Evolutionary conservation across 768 basidiomycete genomes (phyloP), one percentile per base, ranked within the genome.

Genomic region (Xerocomus brunneocitrinus): DNA sequence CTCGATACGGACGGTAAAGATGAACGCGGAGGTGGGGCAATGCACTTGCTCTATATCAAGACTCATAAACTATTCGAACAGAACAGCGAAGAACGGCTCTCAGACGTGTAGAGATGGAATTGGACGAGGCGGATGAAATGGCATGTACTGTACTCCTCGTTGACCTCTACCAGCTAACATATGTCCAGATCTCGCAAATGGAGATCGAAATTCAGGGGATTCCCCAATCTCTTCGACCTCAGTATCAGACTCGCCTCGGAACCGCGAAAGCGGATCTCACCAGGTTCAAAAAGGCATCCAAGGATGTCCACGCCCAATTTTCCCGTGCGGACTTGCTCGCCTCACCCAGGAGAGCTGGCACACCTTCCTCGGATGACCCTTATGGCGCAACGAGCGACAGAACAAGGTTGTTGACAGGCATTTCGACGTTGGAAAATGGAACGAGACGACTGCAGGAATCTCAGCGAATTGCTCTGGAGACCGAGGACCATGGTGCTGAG

Each of bases 91-190:
- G 90, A 70, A 78, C 89, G 0, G 76, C 86, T 4, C 71, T 98
- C 56, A 76, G 94, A 61, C 78, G 91, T 56, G 88, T 91, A 24
- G 91, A 95, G 67, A 91, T 94, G 82, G 95, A 98, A 67, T 75
- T 99, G 5, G 97, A 99, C 67, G 97, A 99, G 71, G 95, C 95
- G 0, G 95, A 97, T 61, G 97, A 98, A 77, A 93, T 98, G 82
- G 95, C 88, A 63, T 45, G 82, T 64, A 8, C 34, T 16, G 14
- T 31, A 12, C 24, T 53, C 30, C 13, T 32, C 28, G 14, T 38
- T 38, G n/a, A 10, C 24, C 32, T 36, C 54, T 48, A 24, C 49
- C 46, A 12, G 39, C 39, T 49, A 24, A 57, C 56, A 42, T 31
- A 32, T 47, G 19, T 47, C 4, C 60, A 98, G 95, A 81, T 98